These are phyloP conservation scores for Platanthera zijinensis DNA, from an alignment of 106 monocot species.

Conservation along the genomic window DNA sequence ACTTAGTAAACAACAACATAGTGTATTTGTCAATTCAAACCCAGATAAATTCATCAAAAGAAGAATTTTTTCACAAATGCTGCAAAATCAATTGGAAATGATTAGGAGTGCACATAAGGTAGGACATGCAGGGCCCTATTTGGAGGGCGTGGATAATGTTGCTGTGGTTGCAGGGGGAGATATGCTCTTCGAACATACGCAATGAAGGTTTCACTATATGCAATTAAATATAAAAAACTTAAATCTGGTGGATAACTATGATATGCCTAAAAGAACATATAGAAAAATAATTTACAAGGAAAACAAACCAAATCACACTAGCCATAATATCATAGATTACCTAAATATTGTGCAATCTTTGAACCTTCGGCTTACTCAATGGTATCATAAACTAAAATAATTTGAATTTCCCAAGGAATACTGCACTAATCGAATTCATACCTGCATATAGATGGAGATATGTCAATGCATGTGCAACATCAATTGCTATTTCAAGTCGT, in stretches of 20 bases:
- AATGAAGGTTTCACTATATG: neutral
- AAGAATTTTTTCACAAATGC: neutral
- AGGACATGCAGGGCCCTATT: neutral
- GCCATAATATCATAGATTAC: neutral
- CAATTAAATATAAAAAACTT: neutral
- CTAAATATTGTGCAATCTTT: neutral
- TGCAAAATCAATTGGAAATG: neutral
- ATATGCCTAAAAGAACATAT: too few species aligned
- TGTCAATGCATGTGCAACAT: conserved; percentile 80
- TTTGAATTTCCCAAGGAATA: neutral
- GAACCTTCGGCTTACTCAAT: neutral
- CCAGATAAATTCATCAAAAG: neutral
- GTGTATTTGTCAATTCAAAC: neutral
- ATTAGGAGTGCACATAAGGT: neutral
- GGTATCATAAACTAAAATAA: neutral
- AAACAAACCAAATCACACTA: too few species aligned
- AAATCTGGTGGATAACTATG: neutral
- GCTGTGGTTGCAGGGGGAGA: neutral
- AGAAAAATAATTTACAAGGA: too few species aligned
- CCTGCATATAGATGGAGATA: conserved; percentile 93
- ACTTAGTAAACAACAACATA: neutral
- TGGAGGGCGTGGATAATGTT: neutral
- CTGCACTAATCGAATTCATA: neutral
- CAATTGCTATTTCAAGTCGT: conserved; percentile 72
- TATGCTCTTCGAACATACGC: neutral